Conservation (phyloP, 192 early-diverging fungal species). For the Coemansia asiatica region DNA sequence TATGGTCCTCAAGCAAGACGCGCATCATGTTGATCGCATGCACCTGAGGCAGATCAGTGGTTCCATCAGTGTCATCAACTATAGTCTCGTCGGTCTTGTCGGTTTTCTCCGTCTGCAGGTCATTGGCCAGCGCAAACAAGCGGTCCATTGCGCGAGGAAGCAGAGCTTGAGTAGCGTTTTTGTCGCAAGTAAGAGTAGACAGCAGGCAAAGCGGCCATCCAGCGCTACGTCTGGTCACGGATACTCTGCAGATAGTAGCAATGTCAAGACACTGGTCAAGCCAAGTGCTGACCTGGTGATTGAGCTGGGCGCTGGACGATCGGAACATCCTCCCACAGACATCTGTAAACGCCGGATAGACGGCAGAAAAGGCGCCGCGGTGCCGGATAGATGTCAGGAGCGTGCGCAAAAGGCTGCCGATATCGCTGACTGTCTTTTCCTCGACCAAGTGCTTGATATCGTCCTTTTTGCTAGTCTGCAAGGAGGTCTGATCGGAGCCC, state of each 20-base stretch:
- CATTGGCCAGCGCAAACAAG: constrained; percentile 61
- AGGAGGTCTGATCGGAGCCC: constrained; percentile 17
- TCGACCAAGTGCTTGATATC: constrained; percentile 16
- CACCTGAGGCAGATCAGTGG: constrained; percentile 84
- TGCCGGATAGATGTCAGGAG: constrained; percentile 80
- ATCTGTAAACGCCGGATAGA: constrained; percentile 73
- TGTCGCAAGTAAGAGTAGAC: constrained; percentile 73
- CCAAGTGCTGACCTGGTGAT: constrained; percentile 67
- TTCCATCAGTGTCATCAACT: constrained; percentile 62
- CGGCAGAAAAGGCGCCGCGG: constrained; percentile 87
- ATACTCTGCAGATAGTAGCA: constrained; percentile 72
- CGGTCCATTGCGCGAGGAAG: constrained; percentile 67
- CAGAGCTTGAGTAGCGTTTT: constrained; percentile 59
- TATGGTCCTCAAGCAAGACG: constrained; percentile 79
- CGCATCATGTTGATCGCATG: constrained; percentile 91
- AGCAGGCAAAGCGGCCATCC: constrained; percentile 87
- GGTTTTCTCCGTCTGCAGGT: constrained; percentile 20
- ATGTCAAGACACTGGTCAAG: constrained; percentile 75
- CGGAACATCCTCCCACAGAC: constrained; percentile 70
- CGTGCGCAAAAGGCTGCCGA: constrained; percentile 54
- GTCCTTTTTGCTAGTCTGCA: background rate
- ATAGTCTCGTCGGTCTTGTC: background rate
- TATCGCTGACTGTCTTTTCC: constrained; percentile 30
- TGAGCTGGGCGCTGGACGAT: constrained; percentile 56
- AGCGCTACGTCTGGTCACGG: constrained; percentile 89